Evolutionary conservation across 345 rosid genomes (phyloP).

Genomic region (Aurinia saxatilis): DNA sequence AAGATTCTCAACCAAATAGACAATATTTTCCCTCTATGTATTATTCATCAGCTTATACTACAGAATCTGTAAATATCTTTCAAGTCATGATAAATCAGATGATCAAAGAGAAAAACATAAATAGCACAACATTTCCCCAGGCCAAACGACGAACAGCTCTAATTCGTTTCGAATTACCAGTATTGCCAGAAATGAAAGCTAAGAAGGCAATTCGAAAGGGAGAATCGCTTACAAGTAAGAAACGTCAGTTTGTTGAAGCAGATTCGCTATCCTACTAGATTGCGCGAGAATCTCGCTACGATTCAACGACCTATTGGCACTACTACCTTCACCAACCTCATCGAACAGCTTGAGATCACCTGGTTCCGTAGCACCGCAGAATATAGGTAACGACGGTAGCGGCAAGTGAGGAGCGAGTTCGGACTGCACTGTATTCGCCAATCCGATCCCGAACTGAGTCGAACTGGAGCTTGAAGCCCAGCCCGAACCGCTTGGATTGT

Average conservation of each 20-base stretch:
- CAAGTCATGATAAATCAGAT: too few species aligned
- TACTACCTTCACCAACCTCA: slow-evolving; percentile 29
- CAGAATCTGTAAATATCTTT: too few species aligned
- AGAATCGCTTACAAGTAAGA: slow-evolving; percentile 75
- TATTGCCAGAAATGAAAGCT: slow-evolving; percentile 7
- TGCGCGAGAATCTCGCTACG: slow-evolving; percentile 64
- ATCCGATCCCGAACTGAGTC: slow-evolving; percentile 60
- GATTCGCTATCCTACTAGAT: slow-evolving; percentile 61
- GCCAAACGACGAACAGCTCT: not conserved
- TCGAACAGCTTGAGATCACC: slow-evolving; percentile 61
- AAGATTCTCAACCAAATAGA: not conserved
- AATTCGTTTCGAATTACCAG: not conserved
- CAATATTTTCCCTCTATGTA: too few species aligned
- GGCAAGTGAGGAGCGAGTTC: slow-evolving; percentile 90
- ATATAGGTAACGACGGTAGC: slow-evolving; percentile 79
- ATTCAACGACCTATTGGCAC: slow-evolving; percentile 46
- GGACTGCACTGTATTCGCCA: slow-evolving; percentile 86
- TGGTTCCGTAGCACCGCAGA: slow-evolving; percentile 74
- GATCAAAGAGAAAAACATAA: too few species aligned
- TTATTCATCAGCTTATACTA: too few species aligned
- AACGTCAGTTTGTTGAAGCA: slow-evolving; percentile 70
- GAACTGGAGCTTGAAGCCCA: slow-evolving; percentile 33
- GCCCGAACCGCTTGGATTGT: slow-evolving; percentile 43
- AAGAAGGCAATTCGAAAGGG: not conserved
- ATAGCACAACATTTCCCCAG: not conserved